These are phyloP conservation scores for Alopecurus myosuroides DNA, from an alignment of 176 grass and related monocot genomes.

Conservation along the genomic window DNA sequence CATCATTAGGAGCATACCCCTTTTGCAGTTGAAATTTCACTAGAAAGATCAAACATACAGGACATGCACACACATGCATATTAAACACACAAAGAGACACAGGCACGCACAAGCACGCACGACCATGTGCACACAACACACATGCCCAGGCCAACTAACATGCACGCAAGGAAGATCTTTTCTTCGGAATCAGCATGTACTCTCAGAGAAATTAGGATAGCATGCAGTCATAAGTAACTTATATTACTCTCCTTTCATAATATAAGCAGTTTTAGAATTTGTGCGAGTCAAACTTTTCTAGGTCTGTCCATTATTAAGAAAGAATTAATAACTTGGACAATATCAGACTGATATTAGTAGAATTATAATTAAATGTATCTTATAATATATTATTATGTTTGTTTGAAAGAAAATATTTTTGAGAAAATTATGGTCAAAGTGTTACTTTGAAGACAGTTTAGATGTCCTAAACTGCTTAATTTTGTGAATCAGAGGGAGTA, in stretches of 20 bases:
- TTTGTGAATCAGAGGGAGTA: not conserved
- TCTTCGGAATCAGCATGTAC: not conserved
- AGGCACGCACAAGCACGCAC: not conserved
- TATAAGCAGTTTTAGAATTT: not conserved
- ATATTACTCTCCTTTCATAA: not conserved
- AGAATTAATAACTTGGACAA: not conserved
- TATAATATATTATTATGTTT: not conserved
- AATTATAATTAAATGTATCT: not conserved
- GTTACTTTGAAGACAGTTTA: not conserved
- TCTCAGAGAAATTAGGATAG: not conserved
- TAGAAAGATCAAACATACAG: conserved; percentile 3
- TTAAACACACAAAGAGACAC: not conserved
- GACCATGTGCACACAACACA: not conserved
- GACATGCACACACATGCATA: not conserved
- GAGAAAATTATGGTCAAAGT: not conserved
- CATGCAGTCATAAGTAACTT: not conserved
- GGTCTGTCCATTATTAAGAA: not conserved
- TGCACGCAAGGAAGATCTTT: not conserved
- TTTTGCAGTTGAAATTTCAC: conserved; percentile 19
- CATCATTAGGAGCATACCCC: not conserved
- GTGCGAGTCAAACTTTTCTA: not conserved
- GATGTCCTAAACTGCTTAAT: not conserved
- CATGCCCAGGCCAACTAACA: not conserved
- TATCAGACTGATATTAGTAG: not conserved
- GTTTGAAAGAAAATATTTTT: not conserved